Evolutionary conservation across 352 stramenopile species (phyloP).

Genomic region (Globisporangium parvum): DNA sequence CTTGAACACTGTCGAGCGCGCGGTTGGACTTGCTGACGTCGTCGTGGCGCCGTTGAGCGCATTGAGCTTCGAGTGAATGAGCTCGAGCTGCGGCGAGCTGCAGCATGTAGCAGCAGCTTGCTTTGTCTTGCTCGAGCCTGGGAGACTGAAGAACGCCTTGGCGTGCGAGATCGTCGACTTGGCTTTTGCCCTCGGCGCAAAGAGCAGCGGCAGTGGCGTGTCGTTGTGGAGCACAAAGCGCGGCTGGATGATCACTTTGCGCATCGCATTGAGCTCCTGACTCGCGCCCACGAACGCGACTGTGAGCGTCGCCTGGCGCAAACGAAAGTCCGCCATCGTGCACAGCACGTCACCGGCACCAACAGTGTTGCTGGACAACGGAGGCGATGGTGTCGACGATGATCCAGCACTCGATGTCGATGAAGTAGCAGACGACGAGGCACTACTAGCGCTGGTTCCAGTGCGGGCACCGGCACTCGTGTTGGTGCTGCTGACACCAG

Average conservation of each 20-base stretch:
- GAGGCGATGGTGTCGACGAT: conserved; percentile 10
- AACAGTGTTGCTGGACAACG: conserved; percentile 7
- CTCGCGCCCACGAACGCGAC: conserved; percentile 52
- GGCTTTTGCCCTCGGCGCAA: conserved; percentile 45
- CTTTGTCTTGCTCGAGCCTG: conserved; percentile 40
- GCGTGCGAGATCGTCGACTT: conserved; percentile 46
- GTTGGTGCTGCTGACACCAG: conserved; percentile 5
- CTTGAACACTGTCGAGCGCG: conserved; percentile 16
- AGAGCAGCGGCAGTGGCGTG: conserved; percentile 40
- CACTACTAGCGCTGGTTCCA: neutral
- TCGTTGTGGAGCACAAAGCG: conserved; percentile 60
- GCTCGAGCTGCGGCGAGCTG: conserved; percentile 51
- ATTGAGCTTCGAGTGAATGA: conserved; percentile 72
- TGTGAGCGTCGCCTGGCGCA: conserved; percentile 50
- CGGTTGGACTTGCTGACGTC: conserved; percentile 16
- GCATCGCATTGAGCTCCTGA: conserved; percentile 33
- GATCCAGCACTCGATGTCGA: conserved; percentile 7
- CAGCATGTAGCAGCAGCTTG: conserved; percentile 32
- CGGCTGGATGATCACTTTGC: conserved; percentile 60
- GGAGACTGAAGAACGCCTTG: conserved; percentile 62
- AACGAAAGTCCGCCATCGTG: conserved; percentile 51
- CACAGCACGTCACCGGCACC: conserved; percentile 33
- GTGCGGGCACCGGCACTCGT: neutral
- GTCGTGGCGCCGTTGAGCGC: conserved; percentile 39
- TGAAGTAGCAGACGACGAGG: neutral